Evolutionary conservation across 176 grass and related monocot species (phyloP).

Genomic region (Oryza australiensis): DNA sequence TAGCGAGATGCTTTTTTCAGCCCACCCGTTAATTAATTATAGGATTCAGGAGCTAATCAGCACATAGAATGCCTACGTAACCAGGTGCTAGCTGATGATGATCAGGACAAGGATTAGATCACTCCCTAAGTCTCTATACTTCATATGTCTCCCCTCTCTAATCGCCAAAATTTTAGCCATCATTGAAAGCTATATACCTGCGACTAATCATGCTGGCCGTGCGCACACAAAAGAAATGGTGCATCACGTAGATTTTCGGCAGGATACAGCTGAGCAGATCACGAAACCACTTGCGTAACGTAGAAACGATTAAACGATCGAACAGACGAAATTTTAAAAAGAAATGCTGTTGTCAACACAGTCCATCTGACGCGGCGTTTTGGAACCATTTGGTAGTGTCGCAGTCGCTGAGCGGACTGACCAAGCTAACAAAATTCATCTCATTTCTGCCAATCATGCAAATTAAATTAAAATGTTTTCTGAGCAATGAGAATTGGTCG

Average conservation of each 20-base stretch:
- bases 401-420: background rate
- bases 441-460: background rate
- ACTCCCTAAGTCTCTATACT: background rate
- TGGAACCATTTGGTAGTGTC: slow-evolving; percentile 2
- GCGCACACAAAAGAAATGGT: background rate
- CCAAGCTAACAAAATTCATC: background rate
- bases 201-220: background rate
- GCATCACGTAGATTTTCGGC: background rate
- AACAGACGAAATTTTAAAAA: background rate
- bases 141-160: background rate
- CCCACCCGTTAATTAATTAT: background rate
- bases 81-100: background rate
- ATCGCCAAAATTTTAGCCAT: background rate
- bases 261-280: background rate
- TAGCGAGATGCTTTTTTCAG: background rate
- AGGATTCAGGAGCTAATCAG: background rate
- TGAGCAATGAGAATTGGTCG: background rate
- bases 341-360: background rate
- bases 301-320: background rate
- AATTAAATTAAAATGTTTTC: background rate
- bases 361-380: background rate
- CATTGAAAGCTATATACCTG: background rate
- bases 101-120: background rate
- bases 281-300: background rate
- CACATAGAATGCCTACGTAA: background rate